Base-by-base conservation (phyloP, 192 early-diverging fungal species). In the Dispira parvispora region DNA sequence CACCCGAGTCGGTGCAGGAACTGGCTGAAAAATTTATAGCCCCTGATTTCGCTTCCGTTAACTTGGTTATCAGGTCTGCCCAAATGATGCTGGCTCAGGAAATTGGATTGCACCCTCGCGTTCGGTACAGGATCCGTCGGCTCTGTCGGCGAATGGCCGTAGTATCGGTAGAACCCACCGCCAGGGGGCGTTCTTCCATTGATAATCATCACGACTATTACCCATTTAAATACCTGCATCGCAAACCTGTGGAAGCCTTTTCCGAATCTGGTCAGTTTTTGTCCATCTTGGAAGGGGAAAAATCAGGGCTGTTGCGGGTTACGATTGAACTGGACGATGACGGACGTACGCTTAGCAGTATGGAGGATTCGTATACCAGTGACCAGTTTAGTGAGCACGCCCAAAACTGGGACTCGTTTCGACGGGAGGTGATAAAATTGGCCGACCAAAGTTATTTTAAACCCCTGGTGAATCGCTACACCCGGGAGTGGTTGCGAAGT, bases 221-320 rank as follows among this genome's bases (percentile, higher is more conserved):
- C 70, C 80, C 83, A 6, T 92, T 94, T 78, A 94, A 94, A 77
- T 94, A 84, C 45, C 64, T 98, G 52, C 67, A 69, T 16, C 77
- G 84, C 43, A 96, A 94, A 68, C 88, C 83, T 16, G 71, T 86
- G 8, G 70, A 69, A 1, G 81, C 77, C 44, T 91, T 92, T 62
- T 43, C 45, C 23, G 78, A 79, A 10, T 75, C 80, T 57, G 85
- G 80, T 3, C 82, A 89, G 71, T 92, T 91, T 69, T 65, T 92
- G 38, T 79, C 81, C 42, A 79, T 96, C 0, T 65, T 86, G 20
- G 76, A 84, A 52, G 88, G 86, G 0, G 90, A 86, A 55, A 66
- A 73, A 14, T 79, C 87, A 18, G 88, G 86, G 1, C 72, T 96
- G 32, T 61, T 93, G 28, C 80, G 66, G 18, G 65, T 88, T 2